Base-by-base conservation (phyloP, 148 eudicot species). In the Euryodendron excelsum region DNA sequence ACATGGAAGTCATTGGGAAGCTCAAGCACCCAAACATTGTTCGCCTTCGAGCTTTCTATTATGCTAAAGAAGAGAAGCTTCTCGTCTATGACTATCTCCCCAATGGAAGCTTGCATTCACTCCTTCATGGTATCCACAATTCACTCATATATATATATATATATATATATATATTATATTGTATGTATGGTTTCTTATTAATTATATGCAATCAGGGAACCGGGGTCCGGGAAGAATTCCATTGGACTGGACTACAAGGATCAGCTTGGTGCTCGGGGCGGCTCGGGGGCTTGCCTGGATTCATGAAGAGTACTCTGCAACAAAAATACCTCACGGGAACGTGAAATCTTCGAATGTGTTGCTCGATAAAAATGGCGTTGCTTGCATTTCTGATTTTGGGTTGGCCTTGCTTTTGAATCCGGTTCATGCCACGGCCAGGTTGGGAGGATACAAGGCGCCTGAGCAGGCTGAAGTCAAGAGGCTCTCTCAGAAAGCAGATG, bases 141-240 rank as follows among this genome's bases (percentile, higher is more conserved):
- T 12, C 37, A 31, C 28, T 76, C 18, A 2, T 3, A 39, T 2
- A 2, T 7, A 39, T 2, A 3, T 39, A 39, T 39, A 7, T n/a
- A n/a, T n/a, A n/a, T n/a, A n/a, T n/a, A n/a, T n/a, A n/a, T n/a
- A n/a, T n/a, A n/a, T n/a, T n/a, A n/a, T n/a, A n/a, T n/a, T 41
- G 45, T 41, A 41, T 41, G 45, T 2, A 41, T 41, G 1, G 9
- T 41, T 41, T 41, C 8, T 9, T 41, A 41, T 41, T 9, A 41
- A 0, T 41, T 41, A 41, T 9, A 52, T 78, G 77, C 58, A 45
- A 77, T 74, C 53, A 95, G 99, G 89, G 18, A 93, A 95, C 73
- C 84, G 99, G 30, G 99, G 97, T 72, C 93, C 98, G 1, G 99
- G 98, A 37, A 90, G 97, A 81, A 91, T 93, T 59, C 99, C 99